Conservation (phyloP, 2,329 filamentous ascomycete species). For the Fusarium avenaceum region DNA sequence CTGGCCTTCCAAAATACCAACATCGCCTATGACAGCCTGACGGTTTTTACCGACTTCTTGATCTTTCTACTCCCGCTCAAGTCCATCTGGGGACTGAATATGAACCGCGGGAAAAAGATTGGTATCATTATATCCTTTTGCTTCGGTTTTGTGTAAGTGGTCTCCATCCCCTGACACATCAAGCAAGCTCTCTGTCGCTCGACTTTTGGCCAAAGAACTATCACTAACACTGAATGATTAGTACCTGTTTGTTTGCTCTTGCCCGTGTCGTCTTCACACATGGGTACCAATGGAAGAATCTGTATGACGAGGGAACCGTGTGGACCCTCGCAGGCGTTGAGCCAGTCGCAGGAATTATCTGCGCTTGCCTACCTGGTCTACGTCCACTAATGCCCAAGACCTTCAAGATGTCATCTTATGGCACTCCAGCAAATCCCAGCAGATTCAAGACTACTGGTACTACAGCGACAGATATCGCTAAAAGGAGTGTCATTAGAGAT, state of each 20-base stretch:
- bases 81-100: conserved; percentile 15
- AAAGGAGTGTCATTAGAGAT: conserved; percentile 1
- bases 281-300: conserved; percentile 20
- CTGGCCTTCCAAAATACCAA: conserved; percentile 13
- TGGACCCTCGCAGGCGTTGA: conserved; percentile 16
- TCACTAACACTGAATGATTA: neutral
- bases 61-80: conserved; percentile 20
- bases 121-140: conserved; percentile 15
- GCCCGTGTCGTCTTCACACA: conserved; percentile 3
- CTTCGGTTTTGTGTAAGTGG: conserved; percentile 14
- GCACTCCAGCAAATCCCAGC: conserved; percentile 12
- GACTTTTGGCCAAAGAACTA: fast-evolving
- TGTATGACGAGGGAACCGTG: conserved; percentile 12
- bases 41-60: conserved; percentile 16
- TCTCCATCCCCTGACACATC: too few species aligned
- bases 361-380: conserved; percentile 11
- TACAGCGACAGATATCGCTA: neutral
- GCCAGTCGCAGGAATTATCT: conserved; percentile 14
- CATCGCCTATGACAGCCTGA: conserved; percentile 18
- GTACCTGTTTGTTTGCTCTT: conserved; percentile 11
- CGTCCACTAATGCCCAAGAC: conserved; percentile 24
- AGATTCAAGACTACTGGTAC: conserved; percentile 17
- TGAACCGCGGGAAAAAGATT: conserved; percentile 19
- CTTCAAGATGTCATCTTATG: conserved; percentile 16
- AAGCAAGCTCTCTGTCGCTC: neutral